Conservation (phyloP, 169 alveolate species). For the Plasmodium yoelii region DNA sequence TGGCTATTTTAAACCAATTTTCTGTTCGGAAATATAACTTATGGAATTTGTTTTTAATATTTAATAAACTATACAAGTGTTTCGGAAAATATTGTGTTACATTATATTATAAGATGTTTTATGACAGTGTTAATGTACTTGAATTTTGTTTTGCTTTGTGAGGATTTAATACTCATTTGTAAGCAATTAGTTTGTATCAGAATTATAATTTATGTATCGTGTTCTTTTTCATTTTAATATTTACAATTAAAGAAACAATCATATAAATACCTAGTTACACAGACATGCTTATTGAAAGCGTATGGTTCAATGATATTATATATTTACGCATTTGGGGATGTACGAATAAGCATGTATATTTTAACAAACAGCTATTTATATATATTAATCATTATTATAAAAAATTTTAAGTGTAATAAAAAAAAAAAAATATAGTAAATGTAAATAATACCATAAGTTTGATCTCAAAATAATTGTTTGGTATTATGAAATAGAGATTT, state of each 20-base stretch:
- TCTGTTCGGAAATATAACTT: no score
- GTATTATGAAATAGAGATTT: no score
- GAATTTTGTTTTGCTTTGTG: not conserved
- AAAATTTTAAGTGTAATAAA: not conserved
- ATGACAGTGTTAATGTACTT: no score
- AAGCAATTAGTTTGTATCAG: not conserved
- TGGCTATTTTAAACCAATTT: no score
- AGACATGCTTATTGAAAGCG: not conserved
- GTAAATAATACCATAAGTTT: not conserved
- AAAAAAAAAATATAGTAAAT: not conserved
- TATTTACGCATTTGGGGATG: not conserved
- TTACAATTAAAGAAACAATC: not conserved
- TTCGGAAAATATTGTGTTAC: no score
- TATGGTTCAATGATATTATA: no score
- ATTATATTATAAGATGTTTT: no score
- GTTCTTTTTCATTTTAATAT: not conserved
- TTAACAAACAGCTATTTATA: not conserved
- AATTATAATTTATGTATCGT: not conserved
- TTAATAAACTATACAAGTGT: no score
- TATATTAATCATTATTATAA: not conserved
- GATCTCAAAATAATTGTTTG: not conserved
- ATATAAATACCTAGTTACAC: not conserved
- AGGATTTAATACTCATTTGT: not conserved
- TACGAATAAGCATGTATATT: not conserved
- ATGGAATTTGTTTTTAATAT: no score